Evolutionary conservation across 495 filamentous ascomycete genomes (phyloP).

Genomic region (Niebla homalea): DNA sequence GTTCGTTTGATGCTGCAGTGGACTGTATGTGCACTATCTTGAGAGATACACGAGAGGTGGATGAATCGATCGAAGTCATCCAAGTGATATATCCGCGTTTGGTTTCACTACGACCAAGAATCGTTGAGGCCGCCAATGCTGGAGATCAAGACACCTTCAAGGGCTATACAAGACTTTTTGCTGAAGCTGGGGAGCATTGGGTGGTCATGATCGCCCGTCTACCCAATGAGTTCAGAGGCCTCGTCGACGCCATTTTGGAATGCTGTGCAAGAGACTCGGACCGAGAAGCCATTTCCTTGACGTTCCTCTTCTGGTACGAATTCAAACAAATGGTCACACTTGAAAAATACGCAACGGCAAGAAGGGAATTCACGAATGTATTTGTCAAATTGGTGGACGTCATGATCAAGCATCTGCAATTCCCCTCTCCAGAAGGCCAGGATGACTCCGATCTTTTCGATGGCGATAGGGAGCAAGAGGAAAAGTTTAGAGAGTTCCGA

Average conservation of each 20-base stretch:
- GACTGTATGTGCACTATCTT: conserved; percentile 88
- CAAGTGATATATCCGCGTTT: conserved; percentile 73
- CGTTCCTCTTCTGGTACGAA: conserved; percentile 97
- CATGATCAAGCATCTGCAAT: conserved; percentile 85
- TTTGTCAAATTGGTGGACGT: conserved; percentile 84
- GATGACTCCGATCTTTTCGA: conserved; percentile 80
- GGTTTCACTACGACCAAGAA: conserved; percentile 64
- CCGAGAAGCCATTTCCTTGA: conserved; percentile 75
- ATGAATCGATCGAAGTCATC: conserved; percentile 65
- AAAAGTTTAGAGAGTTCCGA: conserved; percentile 92
- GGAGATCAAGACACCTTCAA: conserved; percentile 84
- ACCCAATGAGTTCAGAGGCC: conserved; percentile 63
- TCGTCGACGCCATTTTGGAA: conserved; percentile 84
- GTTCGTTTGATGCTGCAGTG: conserved; percentile 76
- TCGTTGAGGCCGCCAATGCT: conserved; percentile 56
- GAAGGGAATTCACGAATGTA: conserved; percentile 58
- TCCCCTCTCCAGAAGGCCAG: conserved; percentile 58
- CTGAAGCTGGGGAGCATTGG: conserved; percentile 92
- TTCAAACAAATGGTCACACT: conserved; percentile 90
- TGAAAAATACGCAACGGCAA: conserved; percentile 74
- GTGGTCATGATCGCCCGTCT: conserved; percentile 76
- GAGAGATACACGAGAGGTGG: conserved; percentile 80
- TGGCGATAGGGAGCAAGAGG: conserved; percentile 88
- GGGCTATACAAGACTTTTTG: conserved; percentile 75
- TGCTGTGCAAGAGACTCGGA: conserved; percentile 79